Evolutionary conservation across 2,329 filamentous ascomycete species (phyloP).

Genomic region (Salinomyces thailandicus): DNA sequence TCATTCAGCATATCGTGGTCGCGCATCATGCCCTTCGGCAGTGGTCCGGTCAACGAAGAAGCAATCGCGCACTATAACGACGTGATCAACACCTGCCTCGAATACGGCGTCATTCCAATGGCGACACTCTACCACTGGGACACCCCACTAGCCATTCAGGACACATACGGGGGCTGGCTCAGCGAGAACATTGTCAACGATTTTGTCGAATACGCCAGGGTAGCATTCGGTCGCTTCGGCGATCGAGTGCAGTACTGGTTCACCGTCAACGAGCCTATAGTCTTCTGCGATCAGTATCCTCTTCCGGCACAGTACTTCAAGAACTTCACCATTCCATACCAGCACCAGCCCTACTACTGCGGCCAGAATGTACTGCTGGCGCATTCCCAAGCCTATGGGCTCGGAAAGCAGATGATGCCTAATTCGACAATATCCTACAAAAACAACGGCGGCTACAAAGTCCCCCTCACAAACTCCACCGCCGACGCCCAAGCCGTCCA

Average conservation of each 20-base stretch:
- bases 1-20: conserved; percentile 39
- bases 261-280: conserved; percentile 33
- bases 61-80: conserved; percentile 40
- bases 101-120: conserved; percentile 57
- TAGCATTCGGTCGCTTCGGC: conserved; percentile 30
- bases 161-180: conserved; percentile 70
- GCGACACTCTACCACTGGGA: conserved; percentile 87
- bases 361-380: conserved; percentile 30
- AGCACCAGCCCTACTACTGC: conserved; percentile 26
- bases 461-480: conserved; percentile 35
- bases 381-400: conserved; percentile 30
- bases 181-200: conserved; percentile 41
- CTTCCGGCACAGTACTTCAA: conserved; percentile 29
- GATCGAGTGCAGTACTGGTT: conserved; percentile 31
- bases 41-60: conserved; percentile 36
- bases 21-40: conserved; percentile 39
- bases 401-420: conserved; percentile 33
- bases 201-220: conserved; percentile 31
- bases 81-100: conserved; percentile 30
- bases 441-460: conserved; percentile 71
- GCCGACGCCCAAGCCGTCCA: conserved; percentile 26
- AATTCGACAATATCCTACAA: conserved; percentile 64
- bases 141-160: conserved; percentile 64
- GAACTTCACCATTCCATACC: conserved; percentile 24
- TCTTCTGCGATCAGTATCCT: conserved; percentile 24